Evolutionary conservation across 805 yeast species (phyloP).

Genomic region (Monosporozyma yasuniensis): DNA sequence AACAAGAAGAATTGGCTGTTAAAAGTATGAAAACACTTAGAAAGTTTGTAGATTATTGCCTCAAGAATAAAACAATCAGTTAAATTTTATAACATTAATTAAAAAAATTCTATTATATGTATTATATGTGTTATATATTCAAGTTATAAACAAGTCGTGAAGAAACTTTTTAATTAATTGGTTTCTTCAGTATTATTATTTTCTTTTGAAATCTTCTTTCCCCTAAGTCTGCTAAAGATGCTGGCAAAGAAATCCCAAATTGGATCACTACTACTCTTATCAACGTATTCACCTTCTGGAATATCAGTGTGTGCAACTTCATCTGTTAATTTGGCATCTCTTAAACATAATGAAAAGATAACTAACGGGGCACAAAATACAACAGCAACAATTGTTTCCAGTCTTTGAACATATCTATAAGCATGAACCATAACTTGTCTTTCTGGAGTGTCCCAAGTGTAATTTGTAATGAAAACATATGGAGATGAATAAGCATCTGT

Average conservation of each 20-base stretch:
- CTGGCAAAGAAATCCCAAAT: slow-evolving; percentile 11
- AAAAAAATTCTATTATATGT: neutral
- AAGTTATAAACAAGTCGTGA: neutral
- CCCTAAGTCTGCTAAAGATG: neutral
- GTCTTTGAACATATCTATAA: slow-evolving; percentile 50
- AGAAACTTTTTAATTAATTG: neutral
- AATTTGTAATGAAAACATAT: slow-evolving; percentile 36
- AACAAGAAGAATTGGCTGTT: neutral
- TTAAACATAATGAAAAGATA: slow-evolving; percentile 18
- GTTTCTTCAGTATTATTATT: neutral
- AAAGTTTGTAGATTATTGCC: neutral
- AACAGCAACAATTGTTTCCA: slow-evolving; percentile 40
- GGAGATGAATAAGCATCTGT: slow-evolving; percentile 45
- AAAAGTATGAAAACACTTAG: neutral
- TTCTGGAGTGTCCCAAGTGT: slow-evolving; percentile 56
- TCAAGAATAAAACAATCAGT: neutral
- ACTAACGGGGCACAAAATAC: slow-evolving; percentile 23
- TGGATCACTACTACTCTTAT: slow-evolving; percentile 14
- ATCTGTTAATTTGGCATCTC: slow-evolving; percentile 22
- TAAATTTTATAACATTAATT: neutral
- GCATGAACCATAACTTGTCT: slow-evolving; percentile 49
- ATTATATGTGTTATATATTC: neutral
- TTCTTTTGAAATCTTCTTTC: neutral
- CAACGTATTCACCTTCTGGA: slow-evolving; percentile 19
- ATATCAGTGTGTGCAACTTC: slow-evolving; percentile 23